These are phyloP conservation scores for Penicillium janthinellum DNA, from an alignment of 2,329 filamentous ascomycete species.

Conservation along the genomic window DNA sequence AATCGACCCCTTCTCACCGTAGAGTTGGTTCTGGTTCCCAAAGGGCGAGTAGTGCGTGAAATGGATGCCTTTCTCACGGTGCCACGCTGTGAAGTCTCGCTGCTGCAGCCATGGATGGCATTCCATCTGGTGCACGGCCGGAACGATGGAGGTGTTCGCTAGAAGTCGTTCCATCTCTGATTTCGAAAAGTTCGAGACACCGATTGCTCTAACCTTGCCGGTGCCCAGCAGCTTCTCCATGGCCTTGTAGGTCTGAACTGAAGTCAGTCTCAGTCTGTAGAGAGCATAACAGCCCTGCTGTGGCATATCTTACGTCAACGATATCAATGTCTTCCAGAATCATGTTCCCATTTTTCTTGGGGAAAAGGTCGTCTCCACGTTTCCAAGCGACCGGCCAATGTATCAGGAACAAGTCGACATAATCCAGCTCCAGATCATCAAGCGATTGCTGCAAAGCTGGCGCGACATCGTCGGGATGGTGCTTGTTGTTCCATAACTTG, in stretches of 20 bases:
- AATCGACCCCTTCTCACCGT: slow-evolving; percentile 46
- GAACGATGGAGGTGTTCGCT: slow-evolving; percentile 47
- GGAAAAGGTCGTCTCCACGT: slow-evolving; percentile 50
- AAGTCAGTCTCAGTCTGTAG: not conserved
- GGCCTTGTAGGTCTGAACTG: slow-evolving; percentile 51
- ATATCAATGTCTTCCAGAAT: slow-evolving; percentile 50
- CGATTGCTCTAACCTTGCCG: slow-evolving; percentile 54
- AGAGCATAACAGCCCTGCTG: not conserved
- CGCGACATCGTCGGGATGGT: slow-evolving; percentile 63
- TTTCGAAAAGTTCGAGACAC: slow-evolving; percentile 56
- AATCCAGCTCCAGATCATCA: slow-evolving; percentile 64
- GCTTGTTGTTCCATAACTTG: slow-evolving; percentile 68
- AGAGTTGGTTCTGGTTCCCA: slow-evolving; percentile 57
- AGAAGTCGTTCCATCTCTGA: slow-evolving; percentile 52
- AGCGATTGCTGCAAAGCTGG: slow-evolving; percentile 63
- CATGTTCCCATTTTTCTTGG: slow-evolving; percentile 49
- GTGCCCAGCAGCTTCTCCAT: slow-evolving; percentile 48
- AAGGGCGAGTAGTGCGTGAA: slow-evolving; percentile 59
- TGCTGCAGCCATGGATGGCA: slow-evolving; percentile 58
- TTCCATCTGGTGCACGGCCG: slow-evolving; percentile 56
- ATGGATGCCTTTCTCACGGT: slow-evolving; percentile 54
- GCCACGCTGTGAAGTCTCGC: slow-evolving; percentile 50
- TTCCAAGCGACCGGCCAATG: slow-evolving; percentile 64
- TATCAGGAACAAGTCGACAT: slow-evolving; percentile 71
- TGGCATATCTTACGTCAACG: slow-evolving; percentile 44